Evolutionary conservation across 2,329 filamentous ascomycete genomes (phyloP).

Genomic region (Ophiobolus disseminans): DNA sequence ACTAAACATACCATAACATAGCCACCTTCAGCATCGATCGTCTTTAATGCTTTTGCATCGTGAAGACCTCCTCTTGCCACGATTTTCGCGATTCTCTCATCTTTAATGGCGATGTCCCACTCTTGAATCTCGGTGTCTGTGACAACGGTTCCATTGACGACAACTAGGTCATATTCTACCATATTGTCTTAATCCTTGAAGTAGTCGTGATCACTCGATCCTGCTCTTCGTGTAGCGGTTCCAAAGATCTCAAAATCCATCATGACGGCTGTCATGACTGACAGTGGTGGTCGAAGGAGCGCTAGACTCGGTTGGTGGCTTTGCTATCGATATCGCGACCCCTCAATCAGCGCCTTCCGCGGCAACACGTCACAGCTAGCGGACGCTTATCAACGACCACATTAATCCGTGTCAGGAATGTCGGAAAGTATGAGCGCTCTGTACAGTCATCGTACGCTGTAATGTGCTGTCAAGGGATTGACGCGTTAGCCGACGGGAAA

Average conservation of each 20-base stretch:
- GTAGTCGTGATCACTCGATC: neutral
- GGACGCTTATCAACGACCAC: constrained; percentile 27
- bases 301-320: constrained; percentile 25
- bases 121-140: constrained; percentile 49
- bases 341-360: constrained; percentile 29
- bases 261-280: constrained; percentile 6
- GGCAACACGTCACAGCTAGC: constrained; percentile 10
- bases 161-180: constrained; percentile 48
- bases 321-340: constrained; percentile 28
- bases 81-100: constrained; percentile 50
- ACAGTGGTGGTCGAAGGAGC: constrained; percentile 7
- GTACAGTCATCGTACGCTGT: constrained; percentile 24
- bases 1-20: too few species aligned
- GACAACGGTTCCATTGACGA: constrained; percentile 54
- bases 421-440: constrained; percentile 1
- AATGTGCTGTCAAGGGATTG: constrained; percentile 4
- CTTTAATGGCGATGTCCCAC: constrained; percentile 54
- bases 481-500: constrained; percentile 16
- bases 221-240: neutral
- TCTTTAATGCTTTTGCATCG: constrained; percentile 36
- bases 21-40: constrained; percentile 54
- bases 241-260: constrained; percentile 3
- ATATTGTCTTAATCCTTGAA: constrained; percentile 13
- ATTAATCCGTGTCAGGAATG: constrained; percentile 8
- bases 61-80: constrained; percentile 41